Evolutionary conservation across 306 rosid genomes (phyloP), one percentile per base, ranked within the genome.

Genomic region (Oxytropis ochrocephala): DNA sequence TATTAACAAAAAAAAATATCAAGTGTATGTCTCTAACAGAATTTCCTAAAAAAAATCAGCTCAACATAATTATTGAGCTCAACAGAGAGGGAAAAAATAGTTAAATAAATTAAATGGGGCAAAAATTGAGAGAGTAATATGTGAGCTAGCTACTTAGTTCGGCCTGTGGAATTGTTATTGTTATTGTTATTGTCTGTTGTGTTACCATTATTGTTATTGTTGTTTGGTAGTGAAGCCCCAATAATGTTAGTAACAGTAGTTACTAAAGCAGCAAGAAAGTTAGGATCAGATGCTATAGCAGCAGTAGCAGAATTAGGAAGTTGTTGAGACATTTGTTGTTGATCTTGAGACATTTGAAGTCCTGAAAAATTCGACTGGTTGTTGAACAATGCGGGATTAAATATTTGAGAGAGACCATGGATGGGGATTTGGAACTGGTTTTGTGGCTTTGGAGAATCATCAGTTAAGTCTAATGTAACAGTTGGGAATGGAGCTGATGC

Each of bases 401-500:
- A 79, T 27, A 83, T 75, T 9, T 88, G 93, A 58, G 93, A 96
- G 39, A 89, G 73, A 42, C 33, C 85, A 61, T 82, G 43, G 78
- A 80, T 82, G 8, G 91, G 84, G 74, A 81, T 35, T 51, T 77
- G 86, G 67, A 85, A 85, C 8, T 88, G 97, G 12, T 56, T 5
- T 67, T 56, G 47, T n/a, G 80, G 74, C 44, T 76, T 79, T 71
- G 81, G 87, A 51, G 92, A 84, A 6, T 90, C 67, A 5, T 85
- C 87, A 4, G 97, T 94, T 18, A 94, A 78, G 80, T 94, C 98
- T 82, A 94, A 76, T 71, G 97, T 94, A 33, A 94, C 88, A 5
- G 97, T 94, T 21, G 98, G 97, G 71, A 94, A 94, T 49, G 98
- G 98, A 5, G 98, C 92, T 21, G 97, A 90, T 36, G 97, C 97